phyloP scores from a whole-genome alignment of 176 grass and related monocot genomes.

The Aegilops tauschii region DNA sequence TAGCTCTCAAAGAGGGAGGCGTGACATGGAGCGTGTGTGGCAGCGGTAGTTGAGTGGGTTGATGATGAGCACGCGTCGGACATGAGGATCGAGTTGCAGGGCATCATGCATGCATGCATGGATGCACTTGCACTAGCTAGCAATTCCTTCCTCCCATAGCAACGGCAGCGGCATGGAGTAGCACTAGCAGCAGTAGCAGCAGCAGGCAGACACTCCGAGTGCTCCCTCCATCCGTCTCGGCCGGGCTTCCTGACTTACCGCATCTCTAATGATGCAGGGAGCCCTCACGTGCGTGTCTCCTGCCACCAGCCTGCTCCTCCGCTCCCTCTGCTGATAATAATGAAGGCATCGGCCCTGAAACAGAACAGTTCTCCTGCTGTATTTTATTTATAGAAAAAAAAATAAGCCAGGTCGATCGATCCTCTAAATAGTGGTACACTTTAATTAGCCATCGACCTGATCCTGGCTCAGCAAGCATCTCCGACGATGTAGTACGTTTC shows the following conservation, averaged over 20 bases:
- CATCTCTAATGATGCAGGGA: slow-evolving; percentile 5
- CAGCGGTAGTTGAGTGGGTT: slow-evolving; percentile 6
- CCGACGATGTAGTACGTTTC: too few species aligned
- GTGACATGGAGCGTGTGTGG: not conserved
- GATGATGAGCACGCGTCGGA: slow-evolving; percentile 19
- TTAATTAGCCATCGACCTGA: too few species aligned
- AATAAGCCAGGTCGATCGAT: too few species aligned
- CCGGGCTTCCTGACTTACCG: not conserved
- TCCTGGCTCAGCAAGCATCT: too few species aligned
- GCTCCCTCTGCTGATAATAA: not conserved
- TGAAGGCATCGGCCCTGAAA: too few species aligned
- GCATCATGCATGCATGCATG: not conserved
- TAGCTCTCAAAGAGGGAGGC: not conserved
- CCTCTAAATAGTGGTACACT: too few species aligned
- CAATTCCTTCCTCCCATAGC: not conserved
- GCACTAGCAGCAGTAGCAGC: not conserved
- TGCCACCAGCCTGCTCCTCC: not conserved
- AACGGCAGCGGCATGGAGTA: not conserved
- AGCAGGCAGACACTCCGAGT: not conserved
- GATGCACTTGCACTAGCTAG: not conserved
- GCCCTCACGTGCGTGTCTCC: slow-evolving; percentile 16
- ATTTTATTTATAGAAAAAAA: too few species aligned
- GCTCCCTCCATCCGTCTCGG: not conserved
- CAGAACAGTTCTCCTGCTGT: too few species aligned
- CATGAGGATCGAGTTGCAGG: not conserved